These are phyloP conservation scores for Gynandropsis gynandra DNA, from an alignment of 345 rosid genomes.

Conservation along the genomic window DNA sequence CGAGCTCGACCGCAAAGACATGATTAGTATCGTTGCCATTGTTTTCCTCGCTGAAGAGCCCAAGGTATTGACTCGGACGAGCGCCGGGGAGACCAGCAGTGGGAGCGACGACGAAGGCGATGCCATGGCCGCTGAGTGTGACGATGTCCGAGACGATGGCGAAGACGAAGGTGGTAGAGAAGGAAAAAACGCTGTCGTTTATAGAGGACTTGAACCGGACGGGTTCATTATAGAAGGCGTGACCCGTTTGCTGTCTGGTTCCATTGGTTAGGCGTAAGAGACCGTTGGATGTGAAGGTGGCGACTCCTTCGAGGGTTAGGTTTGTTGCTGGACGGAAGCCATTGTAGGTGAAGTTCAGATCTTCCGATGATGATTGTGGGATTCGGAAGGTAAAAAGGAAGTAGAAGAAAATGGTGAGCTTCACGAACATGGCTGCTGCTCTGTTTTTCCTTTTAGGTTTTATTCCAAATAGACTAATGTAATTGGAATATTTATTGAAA, in stretches of 20 bases:
- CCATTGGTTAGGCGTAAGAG: constrained; percentile 53
- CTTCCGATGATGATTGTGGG: not conserved
- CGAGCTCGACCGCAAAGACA: constrained; percentile 73
- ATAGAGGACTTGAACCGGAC: constrained; percentile 49
- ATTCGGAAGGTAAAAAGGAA: not conserved
- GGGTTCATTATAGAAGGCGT: constrained; percentile 58
- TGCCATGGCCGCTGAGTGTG: constrained; percentile 75
- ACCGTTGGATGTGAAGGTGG: constrained; percentile 48
- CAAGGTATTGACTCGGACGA: constrained; percentile 68
- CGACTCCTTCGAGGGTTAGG: constrained; percentile 45
- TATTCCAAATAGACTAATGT: too few species aligned
- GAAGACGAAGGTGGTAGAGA: constrained; percentile 73
- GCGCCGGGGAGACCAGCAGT: constrained; percentile 28
- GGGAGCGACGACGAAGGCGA: constrained; percentile 67
- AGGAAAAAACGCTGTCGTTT: constrained; percentile 43
- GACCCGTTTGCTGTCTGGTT: constrained; percentile 49
- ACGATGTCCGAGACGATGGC: constrained; percentile 59
- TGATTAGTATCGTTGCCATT: constrained; percentile 51
- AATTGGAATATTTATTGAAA: too few species aligned
- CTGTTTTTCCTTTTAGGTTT: constrained; percentile 4
- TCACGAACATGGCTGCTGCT: constrained; percentile 26
- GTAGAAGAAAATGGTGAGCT: constrained; percentile 15
- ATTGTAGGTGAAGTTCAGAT: constrained; percentile 1
- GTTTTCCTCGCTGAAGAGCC: constrained; percentile 51
- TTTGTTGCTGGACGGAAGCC: constrained; percentile 19